Percentiles rank a stretch among this genome's conserved stretches.
Evolutionary conservation across 768 basidiomycete genomes (phyloP).

Genomic region (Mrakia gelida): DNA sequence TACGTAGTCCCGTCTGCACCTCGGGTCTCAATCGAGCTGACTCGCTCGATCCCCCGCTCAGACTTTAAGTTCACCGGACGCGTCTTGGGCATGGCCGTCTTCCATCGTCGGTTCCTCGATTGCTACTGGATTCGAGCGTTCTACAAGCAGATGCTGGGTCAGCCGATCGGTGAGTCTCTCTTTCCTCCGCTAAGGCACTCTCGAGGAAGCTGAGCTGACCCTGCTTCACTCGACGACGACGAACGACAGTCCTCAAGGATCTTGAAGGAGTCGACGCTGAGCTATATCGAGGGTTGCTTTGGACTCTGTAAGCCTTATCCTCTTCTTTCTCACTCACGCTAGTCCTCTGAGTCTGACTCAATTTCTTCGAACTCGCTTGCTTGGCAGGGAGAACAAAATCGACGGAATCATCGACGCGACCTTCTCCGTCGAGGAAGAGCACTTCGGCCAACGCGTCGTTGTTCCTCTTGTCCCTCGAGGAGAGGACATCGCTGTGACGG

Average conservation of each 20-base stretch:
- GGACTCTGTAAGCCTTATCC: conserved; percentile 91
- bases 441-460: conserved; percentile 95
- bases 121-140: conserved; percentile 99
- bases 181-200: too few relatives aligned
- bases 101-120: conserved; percentile 97
- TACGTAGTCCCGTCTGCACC: background rate
- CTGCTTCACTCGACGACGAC: background rate
- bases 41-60: background rate
- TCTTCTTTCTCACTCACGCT: background rate
- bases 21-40: background rate
- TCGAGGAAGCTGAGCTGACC: background rate
- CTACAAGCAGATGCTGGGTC: conserved; percentile 99
- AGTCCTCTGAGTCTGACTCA: conserved; percentile 12
- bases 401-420: conserved; percentile 97
- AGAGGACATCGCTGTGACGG: conserved; percentile 75
- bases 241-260: conserved; percentile 59
- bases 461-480: conserved; percentile 91
- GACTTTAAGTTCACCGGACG: conserved; percentile 99
- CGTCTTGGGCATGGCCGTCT: conserved; percentile 89
- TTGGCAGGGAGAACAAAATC: conserved; percentile 84
- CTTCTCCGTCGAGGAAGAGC: conserved; percentile 92
- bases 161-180: conserved; percentile 64
- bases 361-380: background rate
- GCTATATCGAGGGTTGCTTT: conserved; percentile 86
- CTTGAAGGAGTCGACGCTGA: conserved; percentile 96